These are phyloP conservation scores for Colletotrichum chlorophyti DNA, from an alignment of 2,329 filamentous ascomycete species.

Conservation along the genomic window DNA sequence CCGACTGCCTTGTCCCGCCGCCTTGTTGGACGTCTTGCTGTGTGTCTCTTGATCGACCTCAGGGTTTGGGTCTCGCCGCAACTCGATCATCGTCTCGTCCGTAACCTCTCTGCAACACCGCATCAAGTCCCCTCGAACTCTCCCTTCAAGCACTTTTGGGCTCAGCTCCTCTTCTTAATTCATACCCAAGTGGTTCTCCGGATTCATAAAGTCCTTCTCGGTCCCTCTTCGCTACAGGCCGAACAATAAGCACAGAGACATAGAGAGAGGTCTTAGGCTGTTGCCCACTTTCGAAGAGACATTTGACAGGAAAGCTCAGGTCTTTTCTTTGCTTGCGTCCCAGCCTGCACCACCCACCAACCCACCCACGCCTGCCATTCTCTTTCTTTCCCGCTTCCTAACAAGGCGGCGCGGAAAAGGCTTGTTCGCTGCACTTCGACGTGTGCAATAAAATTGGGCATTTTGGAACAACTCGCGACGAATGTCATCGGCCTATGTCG, in stretches of 20 bases:
- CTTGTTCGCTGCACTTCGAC: slow-evolving; percentile 27
- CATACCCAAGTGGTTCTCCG: background rate
- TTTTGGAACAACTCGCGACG: background rate
- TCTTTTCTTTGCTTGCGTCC: slow-evolving; percentile 1
- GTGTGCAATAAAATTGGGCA: slow-evolving; percentile 24
- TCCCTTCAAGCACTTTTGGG: slow-evolving; percentile 3
- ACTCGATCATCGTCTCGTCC: slow-evolving; percentile 16
- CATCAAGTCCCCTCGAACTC: background rate
- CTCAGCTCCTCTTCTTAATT: background rate
- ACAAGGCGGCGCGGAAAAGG: slow-evolving; percentile 26
- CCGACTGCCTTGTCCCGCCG: background rate
- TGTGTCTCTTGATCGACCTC: slow-evolving; percentile 5
- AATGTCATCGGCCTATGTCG: slow-evolving; percentile 8
- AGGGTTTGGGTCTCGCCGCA: slow-evolving; percentile 7
- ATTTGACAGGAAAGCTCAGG: slow-evolving; percentile 2
- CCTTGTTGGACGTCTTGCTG: background rate
- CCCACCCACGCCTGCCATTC: background rate
- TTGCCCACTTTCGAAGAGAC: background rate
- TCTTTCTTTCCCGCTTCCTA: slow-evolving; percentile 3
- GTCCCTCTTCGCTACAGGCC: background rate
- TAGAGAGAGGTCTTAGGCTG: too few species aligned
- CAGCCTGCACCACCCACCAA: slow-evolving; percentile 1
- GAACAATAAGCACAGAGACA: background rate
- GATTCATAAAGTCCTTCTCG: background rate
- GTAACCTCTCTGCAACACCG: slow-evolving; percentile 7